Conservation (phyloP, 108 stramenopile genomes). For the Skeletonema potamos region DNA sequence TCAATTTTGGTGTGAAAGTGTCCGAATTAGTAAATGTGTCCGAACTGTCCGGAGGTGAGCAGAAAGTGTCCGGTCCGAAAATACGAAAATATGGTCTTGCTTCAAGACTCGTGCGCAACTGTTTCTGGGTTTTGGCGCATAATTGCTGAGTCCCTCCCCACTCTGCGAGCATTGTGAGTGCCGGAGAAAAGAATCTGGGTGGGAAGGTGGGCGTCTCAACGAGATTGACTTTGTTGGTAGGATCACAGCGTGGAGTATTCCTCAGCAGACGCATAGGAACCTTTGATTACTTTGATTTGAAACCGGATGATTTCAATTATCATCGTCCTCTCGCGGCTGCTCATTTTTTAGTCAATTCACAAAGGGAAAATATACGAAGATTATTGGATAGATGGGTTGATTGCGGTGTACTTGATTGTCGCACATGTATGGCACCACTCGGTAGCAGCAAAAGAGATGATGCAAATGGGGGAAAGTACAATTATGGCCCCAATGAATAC, state of each 20-base stretch:
- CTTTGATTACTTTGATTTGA: neutral
- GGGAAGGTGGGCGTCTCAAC: no score
- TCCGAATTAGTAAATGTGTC: no score
- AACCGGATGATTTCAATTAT: neutral
- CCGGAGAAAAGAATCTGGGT: no score
- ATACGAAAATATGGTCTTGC: no score
- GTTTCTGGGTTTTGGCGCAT: no score
- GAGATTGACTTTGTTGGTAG: neutral
- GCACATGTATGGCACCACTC: neutral
- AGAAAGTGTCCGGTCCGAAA: no score
- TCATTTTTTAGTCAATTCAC: neutral
- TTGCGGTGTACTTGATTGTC: neutral
- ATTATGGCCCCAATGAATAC: neutral
- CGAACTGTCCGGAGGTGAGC: no score
- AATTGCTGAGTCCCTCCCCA: no score
- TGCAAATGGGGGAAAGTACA: neutral
- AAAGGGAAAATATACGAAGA: neutral
- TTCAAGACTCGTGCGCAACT: no score
- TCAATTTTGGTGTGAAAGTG: no score
- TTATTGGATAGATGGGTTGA: neutral
- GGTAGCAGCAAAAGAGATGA: neutral
- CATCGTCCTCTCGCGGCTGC: neutral
- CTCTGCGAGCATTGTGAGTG: no score
- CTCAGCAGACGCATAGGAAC: neutral
- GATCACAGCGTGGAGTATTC: neutral